Evolutionary conservation across 164 flowering plant species (phyloP).

Genomic region (Umbilicus rupestris): DNA sequence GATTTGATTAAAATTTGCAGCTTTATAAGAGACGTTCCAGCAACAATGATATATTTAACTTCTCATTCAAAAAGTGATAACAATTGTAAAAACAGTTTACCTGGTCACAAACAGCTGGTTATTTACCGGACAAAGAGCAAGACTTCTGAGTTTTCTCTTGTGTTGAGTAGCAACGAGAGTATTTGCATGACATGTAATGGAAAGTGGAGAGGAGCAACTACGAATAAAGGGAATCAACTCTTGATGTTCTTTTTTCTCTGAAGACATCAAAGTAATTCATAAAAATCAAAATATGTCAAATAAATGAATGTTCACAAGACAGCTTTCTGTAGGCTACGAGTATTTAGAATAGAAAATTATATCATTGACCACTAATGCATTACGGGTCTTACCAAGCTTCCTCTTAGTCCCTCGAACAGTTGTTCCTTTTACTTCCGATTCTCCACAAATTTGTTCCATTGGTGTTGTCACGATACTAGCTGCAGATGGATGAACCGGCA

Average conservation of each 20-base stretch:
- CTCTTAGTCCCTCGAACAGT: conserved; percentile 46
- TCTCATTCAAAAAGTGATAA: background rate
- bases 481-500: background rate
- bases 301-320: background rate
- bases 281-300: background rate
- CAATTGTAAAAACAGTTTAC: background rate
- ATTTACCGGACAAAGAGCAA: conserved; percentile 57
- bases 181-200: conserved; percentile 38
- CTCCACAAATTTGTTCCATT: conserved; percentile 24
- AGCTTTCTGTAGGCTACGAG: background rate
- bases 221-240: conserved; percentile 58
- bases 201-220: conserved; percentile 36
- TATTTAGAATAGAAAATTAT: background rate
- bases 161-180: conserved; percentile 66
- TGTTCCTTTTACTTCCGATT: conserved; percentile 23
- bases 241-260: conserved; percentile 59
- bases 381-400: conserved; percentile 47
- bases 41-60: background rate
- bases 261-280: conserved; percentile 15
- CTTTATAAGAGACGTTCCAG: background rate
- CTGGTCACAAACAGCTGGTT: conserved; percentile 7
- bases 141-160: conserved; percentile 84
- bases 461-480: conserved; percentile 8
- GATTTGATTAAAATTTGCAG: background rate
- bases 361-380: background rate